Conservation (phyloP, 169 alveolate species). For the Babesia divergens region DNA sequence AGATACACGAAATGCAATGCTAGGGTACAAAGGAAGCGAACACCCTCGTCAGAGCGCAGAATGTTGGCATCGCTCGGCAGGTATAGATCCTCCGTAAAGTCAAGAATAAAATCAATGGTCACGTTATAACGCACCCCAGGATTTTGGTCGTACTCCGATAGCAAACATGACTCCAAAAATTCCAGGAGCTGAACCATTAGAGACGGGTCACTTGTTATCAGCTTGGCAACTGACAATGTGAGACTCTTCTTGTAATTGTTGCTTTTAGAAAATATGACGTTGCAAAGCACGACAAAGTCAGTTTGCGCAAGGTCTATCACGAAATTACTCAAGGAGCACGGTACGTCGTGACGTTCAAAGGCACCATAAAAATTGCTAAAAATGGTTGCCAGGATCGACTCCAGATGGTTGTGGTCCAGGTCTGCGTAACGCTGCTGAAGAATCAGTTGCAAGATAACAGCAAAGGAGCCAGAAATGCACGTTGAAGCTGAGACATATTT, state of each 20-base stretch:
- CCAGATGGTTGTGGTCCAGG: constrained; percentile 44
- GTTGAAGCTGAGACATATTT: constrained; percentile 39
- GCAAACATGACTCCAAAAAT: background rate
- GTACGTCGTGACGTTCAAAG: constrained; percentile 26
- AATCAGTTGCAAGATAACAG: constrained; percentile 45
- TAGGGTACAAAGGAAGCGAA: background rate
- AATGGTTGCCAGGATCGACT: constrained; percentile 37
- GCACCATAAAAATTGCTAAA: constrained; percentile 27
- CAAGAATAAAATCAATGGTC: constrained; percentile 43
- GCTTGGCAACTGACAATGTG: constrained; percentile 18
- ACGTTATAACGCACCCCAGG: background rate
- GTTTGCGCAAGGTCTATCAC: constrained; percentile 45
- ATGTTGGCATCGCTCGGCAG: background rate
- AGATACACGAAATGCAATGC: background rate
- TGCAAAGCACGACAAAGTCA: constrained; percentile 36
- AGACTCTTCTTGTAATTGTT: constrained; percentile 12
- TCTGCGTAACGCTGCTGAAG: constrained; percentile 35
- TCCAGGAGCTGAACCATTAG: constrained; percentile 16
- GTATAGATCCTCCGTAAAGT: constrained; percentile 17
- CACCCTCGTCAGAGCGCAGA: constrained; percentile 4
- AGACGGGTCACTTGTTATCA: constrained; percentile 16
- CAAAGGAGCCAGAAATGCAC: constrained; percentile 41
- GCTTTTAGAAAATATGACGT: constrained; percentile 23
- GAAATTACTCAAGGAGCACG: constrained; percentile 28
- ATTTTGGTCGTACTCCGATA: background rate